Evolutionary conservation across 352 stramenopile species (phyloP).

Genomic region (Phytophthora litchii): DNA sequence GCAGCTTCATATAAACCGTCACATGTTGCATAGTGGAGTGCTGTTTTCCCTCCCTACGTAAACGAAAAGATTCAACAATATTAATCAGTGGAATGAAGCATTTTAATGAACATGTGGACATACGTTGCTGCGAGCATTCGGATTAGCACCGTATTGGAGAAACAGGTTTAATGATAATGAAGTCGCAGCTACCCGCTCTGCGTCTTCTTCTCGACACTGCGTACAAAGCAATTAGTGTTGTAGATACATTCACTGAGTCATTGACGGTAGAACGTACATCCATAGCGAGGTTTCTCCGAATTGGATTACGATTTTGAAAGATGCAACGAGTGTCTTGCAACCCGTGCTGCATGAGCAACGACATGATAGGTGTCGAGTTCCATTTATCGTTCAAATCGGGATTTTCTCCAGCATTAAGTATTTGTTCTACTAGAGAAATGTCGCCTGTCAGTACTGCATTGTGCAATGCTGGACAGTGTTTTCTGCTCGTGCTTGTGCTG

Average conservation of each 20-base stretch:
- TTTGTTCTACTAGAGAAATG: conserved; percentile 8
- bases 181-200: not conserved
- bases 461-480: conserved; percentile 19
- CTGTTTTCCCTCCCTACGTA: conserved; percentile 27
- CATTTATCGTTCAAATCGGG: conserved; percentile 25
- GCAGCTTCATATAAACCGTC: conserved; percentile 30
- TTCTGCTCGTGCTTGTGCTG: too few species aligned
- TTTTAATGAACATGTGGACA: not conserved
- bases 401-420: conserved; percentile 20
- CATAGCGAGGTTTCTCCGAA: conserved; percentile 29
- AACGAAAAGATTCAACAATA: not conserved
- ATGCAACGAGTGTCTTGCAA: conserved; percentile 31
- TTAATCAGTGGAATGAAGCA: too few species aligned
- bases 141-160: conserved; percentile 10
- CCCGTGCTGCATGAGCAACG: conserved; percentile 22
- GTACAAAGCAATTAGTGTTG: too few species aligned
- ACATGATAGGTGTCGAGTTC: conserved; percentile 30
- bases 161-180: conserved; percentile 11
- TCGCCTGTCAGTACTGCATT: conserved; percentile 17
- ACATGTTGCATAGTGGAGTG: conserved; percentile 24
- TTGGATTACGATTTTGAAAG: conserved; percentile 11
- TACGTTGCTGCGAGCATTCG: conserved; percentile 19
- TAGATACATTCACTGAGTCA: too few species aligned
- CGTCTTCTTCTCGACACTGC: conserved; percentile 30
- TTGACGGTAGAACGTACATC: too few species aligned